These are phyloP conservation scores for Crucihimalaya himalaica DNA, from an alignment of 345 rosid genomes.

Conservation along the genomic window DNA sequence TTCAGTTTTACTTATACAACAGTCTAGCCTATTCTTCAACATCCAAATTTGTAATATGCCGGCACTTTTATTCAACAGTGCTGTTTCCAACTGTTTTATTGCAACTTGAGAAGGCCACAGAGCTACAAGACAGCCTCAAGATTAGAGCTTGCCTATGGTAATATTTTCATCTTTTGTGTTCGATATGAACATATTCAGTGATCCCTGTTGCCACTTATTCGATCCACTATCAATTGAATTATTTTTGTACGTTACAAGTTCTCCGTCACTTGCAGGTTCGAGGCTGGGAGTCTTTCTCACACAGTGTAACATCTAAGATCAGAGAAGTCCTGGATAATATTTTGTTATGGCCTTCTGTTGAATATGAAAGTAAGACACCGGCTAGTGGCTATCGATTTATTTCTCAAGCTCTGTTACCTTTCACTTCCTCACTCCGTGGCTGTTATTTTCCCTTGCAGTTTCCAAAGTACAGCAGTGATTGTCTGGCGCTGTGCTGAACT, in stretches of 20 bases:
- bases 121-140: slow-evolving; percentile 51
- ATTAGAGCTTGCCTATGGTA: slow-evolving; percentile 87
- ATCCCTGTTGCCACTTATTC: slow-evolving; percentile 11
- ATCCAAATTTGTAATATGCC: slow-evolving; percentile 16
- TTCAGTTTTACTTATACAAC: slow-evolving; percentile 6
- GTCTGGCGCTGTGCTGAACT: slow-evolving; percentile 80
- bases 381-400: slow-evolving; percentile 17
- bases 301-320: slow-evolving; percentile 54
- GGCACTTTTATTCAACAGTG: slow-evolving; percentile 45
- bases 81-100: slow-evolving; percentile 62
- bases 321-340: slow-evolving; percentile 54
- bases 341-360: slow-evolving; percentile 80
- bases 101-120: slow-evolving; percentile 52
- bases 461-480: slow-evolving; percentile 91
- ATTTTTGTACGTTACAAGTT: slow-evolving; percentile 32
- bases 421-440: slow-evolving; percentile 15
- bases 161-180: slow-evolving; percentile 30
- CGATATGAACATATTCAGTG: not conserved
- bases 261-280: slow-evolving; percentile 51
- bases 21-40: not conserved
- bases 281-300: slow-evolving; percentile 56
- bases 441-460: slow-evolving; percentile 48
- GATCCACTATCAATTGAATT: slow-evolving; percentile 17
- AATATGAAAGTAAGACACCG: slow-evolving; percentile 58
- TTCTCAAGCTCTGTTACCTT: slow-evolving; percentile 14